Evolutionary conservation across 208 protist genomes (phyloP), one percentile per base, ranked within the genome.

Genomic region (Trypanosoma cruzi): DNA sequence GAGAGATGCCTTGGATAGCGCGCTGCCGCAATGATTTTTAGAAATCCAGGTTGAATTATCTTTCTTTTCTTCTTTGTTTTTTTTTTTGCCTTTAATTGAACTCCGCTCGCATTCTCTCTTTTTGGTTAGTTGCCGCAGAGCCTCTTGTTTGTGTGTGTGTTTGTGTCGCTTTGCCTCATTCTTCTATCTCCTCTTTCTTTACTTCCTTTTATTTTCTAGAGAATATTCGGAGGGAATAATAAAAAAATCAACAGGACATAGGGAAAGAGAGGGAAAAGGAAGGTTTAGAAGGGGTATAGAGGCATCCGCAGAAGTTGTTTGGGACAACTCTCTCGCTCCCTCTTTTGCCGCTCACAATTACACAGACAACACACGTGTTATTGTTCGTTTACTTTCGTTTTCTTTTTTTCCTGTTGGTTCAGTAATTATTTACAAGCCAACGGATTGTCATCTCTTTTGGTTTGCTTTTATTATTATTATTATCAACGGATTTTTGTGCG

Each of bases 111-210:
- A 7, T 16, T 44, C 40, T 44, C 40, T 14, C 11, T 44, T 44
- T 44, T 44, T 16, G 31, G 31, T 18, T 10, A 13, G 52, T 26
- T 32, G 1, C 8, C 18, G 40, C 40, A 8, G 8, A 44, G 13
- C n/a, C 36, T 14, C 20, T 16, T 36, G n/a, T n/a, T n/a, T n/a
- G n/a, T n/a, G n/a, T n/a, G n/a, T n/a, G 31, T 61, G 37, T 14
- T 54, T 42, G 52, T 58, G 1, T 44, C 40, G 8, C 40, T 14
- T 44, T 13, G 1, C 18, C 8, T 44, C 18, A 1, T 16, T 44
- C 18, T 44, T 44, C 1, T 16, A 14, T 42, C 48, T 37, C 55
- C 29, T 31, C 28, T 29, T 56, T 49, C 71, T 72, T 34, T 71
- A 18, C 54, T 52, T 59, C 20, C 42, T 60, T 36, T 24, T 22